Percentiles rank a stretch among this genome's conserved stretches.
Conservation (phyloP, 306 rosid species). For the Senna tora region DNA sequence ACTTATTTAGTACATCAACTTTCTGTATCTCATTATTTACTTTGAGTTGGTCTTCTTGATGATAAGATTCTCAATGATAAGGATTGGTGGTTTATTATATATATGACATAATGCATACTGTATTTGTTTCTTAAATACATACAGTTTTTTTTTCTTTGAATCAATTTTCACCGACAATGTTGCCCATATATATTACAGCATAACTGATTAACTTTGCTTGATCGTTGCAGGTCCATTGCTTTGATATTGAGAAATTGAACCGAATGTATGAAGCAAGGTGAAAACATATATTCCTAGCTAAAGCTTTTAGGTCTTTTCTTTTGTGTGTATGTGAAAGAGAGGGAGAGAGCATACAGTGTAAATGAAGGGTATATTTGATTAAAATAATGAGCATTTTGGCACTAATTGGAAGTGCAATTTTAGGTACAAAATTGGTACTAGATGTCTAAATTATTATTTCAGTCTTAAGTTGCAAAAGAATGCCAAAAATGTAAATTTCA, state of each 20-base stretch:
- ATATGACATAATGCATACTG: too few species aligned
- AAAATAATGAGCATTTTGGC: neutral
- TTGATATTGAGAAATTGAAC: conserved; percentile 70
- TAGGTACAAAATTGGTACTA: neutral
- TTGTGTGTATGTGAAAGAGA: neutral
- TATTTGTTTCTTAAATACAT: neutral
- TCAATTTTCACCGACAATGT: conserved; percentile 16
- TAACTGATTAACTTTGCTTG: conserved; percentile 20
- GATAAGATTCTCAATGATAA: neutral
- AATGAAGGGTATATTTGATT: neutral
- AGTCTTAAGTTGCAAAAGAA: conserved; percentile 8
- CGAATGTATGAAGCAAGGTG: conserved; percentile 95
- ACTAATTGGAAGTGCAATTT: neutral
- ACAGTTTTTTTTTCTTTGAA: conserved; percentile 4
- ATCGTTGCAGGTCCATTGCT: conserved; percentile 71
- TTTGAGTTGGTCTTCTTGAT: conserved; percentile 20
- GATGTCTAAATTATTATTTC: neutral
- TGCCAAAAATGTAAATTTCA: neutral
- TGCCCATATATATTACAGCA: neutral
- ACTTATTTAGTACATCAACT: conserved; percentile 9
- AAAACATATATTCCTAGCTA: conserved; percentile 8
- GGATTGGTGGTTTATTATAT: neutral
- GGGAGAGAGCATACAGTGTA: neutral
- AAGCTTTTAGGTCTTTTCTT: neutral
- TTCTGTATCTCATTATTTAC: conserved; percentile 10